Percentiles rank a stretch among this genome's conserved stretches.
These are phyloP conservation scores for Rhynchospora pubera DNA, from an alignment of 176 grass and related monocot genomes.

Conservation along the genomic window DNA sequence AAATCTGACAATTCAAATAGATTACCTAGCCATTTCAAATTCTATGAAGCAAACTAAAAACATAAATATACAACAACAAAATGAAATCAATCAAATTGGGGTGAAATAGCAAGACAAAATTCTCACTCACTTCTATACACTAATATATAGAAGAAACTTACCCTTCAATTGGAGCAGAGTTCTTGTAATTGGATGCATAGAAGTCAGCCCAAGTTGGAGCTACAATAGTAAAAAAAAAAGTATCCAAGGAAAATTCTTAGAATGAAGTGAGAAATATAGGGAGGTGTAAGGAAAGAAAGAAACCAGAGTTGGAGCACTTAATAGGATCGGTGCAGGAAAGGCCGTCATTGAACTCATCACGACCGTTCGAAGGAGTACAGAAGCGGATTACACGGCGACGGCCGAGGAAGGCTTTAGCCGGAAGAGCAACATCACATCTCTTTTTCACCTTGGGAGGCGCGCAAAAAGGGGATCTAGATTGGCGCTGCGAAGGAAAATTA, in stretches of 20 bases:
- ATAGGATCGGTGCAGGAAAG: conserved; percentile 65
- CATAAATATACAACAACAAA: neutral
- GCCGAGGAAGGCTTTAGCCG: neutral
- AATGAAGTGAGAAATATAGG: neutral
- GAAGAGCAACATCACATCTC: no score
- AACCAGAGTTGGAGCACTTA: conserved; percentile 33
- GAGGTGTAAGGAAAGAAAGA: neutral
- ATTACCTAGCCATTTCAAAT: conserved; percentile 72
- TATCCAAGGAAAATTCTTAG: conserved; percentile 11
- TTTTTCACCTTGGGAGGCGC: no score
- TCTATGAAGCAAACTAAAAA: conserved; percentile 74
- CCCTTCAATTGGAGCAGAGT: conserved; percentile 72
- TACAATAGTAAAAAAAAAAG: neutral
- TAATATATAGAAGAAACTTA: conserved; percentile 8
- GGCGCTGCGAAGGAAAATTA: no score
- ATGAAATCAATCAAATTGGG: conserved; percentile 15
- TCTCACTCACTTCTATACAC: neutral
- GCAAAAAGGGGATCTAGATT: no score
- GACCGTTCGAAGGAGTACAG: conserved; percentile 55
- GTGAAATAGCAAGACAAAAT: neutral
- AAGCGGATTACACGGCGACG: neutral
- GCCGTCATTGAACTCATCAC: no score
- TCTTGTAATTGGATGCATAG: conserved; percentile 66
- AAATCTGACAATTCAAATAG: no score
- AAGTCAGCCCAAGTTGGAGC: conserved; percentile 50